These are phyloP conservation scores for Phytophthora tentaculata DNA, from an alignment of 352 stramenopile species.

Conservation along the genomic window DNA sequence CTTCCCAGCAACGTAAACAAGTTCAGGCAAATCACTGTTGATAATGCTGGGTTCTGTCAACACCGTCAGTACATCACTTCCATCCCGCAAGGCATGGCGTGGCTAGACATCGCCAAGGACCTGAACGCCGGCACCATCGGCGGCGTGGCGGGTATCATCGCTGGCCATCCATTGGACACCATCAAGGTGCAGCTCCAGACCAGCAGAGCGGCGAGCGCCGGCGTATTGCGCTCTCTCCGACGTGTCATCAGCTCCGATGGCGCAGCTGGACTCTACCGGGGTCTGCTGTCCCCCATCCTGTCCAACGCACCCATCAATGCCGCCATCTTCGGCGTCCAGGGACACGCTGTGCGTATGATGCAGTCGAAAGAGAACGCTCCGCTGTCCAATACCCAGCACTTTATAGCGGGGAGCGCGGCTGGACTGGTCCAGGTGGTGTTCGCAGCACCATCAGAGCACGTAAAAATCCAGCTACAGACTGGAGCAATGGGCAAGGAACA, in stretches of 20 bases:
- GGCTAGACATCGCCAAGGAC: constrained; percentile 79
- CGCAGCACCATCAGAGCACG: constrained; percentile 68
- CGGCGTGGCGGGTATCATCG: constrained; percentile 75
- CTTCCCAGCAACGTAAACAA: too few species aligned
- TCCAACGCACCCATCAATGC: constrained; percentile 87
- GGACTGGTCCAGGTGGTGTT: constrained; percentile 73
- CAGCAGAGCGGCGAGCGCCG: constrained; percentile 24
- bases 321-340: constrained; percentile 80
- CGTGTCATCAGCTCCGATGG: constrained; percentile 61
- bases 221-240: constrained; percentile 52
- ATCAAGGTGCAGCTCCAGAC: constrained; percentile 88
- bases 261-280: constrained; percentile 67
- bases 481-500: constrained; percentile 51
- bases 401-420: constrained; percentile 55
- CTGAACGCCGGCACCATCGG: constrained; percentile 78
- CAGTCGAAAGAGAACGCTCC: constrained; percentile 30
- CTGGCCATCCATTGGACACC: constrained; percentile 82
- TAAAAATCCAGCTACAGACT: constrained; percentile 85
- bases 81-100: constrained; percentile 20
- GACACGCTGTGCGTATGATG: constrained; percentile 52
- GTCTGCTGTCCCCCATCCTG: constrained; percentile 75
- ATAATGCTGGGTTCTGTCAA: not conserved
- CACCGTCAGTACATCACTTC: not conserved
- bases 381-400: constrained; percentile 54
- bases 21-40: not conserved